phyloP scores from a whole-genome alignment of 2,329 filamentous ascomycete genomes.

The Fusarium staphyleae region DNA sequence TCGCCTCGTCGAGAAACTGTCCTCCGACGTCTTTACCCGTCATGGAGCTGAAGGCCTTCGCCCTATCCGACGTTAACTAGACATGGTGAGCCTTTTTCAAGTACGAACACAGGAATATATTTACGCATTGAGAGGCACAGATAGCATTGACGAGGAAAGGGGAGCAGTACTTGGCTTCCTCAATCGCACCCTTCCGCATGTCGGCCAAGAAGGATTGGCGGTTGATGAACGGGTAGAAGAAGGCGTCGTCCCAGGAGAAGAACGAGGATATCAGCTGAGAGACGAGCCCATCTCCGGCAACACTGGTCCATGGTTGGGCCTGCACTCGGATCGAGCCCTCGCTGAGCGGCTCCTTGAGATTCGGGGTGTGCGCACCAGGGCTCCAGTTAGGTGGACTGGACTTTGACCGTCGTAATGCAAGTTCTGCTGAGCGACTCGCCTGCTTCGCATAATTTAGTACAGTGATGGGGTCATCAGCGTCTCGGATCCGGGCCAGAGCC shows the following conservation, averaged over 20 bases:
- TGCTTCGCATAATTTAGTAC: slow-evolving; percentile 2
- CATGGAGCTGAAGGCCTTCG: slow-evolving; percentile 20
- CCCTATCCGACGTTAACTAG: slow-evolving; percentile 34
- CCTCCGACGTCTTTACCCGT: slow-evolving; percentile 23
- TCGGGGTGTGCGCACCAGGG: slow-evolving; percentile 6
- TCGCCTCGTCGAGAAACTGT: slow-evolving; percentile 37
- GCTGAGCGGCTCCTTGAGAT: slow-evolving; percentile 13
- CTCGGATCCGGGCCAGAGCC: slow-evolving; percentile 9
- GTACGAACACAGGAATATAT: neutral
- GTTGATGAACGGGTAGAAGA: slow-evolving; percentile 39
- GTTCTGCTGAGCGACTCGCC: neutral
- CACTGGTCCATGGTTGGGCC: slow-evolving; percentile 42
- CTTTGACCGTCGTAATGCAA: neutral
- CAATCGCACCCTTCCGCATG: slow-evolving; percentile 33
- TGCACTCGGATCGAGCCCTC: slow-evolving; percentile 38
- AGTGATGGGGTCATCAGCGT: slow-evolving; percentile 8
- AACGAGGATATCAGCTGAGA: slow-evolving; percentile 44
- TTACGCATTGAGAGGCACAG: slow-evolving; percentile 43
- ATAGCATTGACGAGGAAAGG: slow-evolving; percentile 45
- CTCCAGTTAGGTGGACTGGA: neutral
- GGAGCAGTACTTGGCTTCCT: slow-evolving; percentile 40
- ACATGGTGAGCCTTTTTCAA: neutral
- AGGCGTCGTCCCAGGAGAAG: slow-evolving; percentile 42
- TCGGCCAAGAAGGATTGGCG: slow-evolving; percentile 38
- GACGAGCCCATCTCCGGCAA: slow-evolving; percentile 43